A percentile compares a stretch with the other conserved stretches of the same genome.
phyloP scores from a whole-genome alignment of 1,284 basidiomycete species.

The Malassezia yamatoensis region DNA sequence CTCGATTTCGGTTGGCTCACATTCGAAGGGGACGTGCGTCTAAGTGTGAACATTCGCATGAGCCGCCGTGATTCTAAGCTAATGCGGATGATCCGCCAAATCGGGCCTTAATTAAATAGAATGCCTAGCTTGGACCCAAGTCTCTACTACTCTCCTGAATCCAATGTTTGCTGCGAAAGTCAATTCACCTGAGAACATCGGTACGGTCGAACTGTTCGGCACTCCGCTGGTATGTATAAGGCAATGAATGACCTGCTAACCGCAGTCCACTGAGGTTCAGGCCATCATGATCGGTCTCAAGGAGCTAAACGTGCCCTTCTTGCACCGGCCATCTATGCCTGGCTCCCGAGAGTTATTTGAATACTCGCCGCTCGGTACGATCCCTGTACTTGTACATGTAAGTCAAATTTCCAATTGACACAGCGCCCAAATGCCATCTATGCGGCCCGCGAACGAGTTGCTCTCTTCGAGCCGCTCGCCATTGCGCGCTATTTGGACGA shows the following conservation, averaged over 20 bases:
- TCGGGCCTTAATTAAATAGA: neutral
- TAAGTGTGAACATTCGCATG: no score
- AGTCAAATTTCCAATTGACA: neutral
- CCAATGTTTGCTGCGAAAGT: slow-evolving; percentile 4
- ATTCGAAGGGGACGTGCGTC: neutral
- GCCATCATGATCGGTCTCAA: slow-evolving; percentile 10
- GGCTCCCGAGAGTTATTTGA: slow-evolving; percentile 3
- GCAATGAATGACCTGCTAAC: neutral
- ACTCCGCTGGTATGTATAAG: slow-evolving; percentile 1
- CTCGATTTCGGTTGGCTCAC: neutral
- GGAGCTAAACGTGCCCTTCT: slow-evolving; percentile 10
- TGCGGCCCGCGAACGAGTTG: slow-evolving; percentile 6
- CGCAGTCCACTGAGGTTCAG: slow-evolving; percentile 11
- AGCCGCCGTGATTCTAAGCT: neutral
- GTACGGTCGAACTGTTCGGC: slow-evolving; percentile 16
- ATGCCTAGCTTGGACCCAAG: neutral
- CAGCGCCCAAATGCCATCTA: slow-evolving; percentile 15
- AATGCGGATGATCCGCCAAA: neutral
- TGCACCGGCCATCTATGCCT: slow-evolving; percentile 11
- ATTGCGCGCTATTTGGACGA: slow-evolving; percentile 16
- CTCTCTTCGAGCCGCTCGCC: slow-evolving; percentile 8
- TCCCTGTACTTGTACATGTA: slow-evolving; percentile 15
- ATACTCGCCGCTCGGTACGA: slow-evolving; percentile 12
- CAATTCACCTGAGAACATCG: slow-evolving; percentile 9
- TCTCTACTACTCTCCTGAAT: neutral